A percentile compares a stretch with the other conserved stretches of the same genome.
Conservation (phyloP, 2,329 filamentous ascomycete species). For the Cadophora malorum region DNA sequence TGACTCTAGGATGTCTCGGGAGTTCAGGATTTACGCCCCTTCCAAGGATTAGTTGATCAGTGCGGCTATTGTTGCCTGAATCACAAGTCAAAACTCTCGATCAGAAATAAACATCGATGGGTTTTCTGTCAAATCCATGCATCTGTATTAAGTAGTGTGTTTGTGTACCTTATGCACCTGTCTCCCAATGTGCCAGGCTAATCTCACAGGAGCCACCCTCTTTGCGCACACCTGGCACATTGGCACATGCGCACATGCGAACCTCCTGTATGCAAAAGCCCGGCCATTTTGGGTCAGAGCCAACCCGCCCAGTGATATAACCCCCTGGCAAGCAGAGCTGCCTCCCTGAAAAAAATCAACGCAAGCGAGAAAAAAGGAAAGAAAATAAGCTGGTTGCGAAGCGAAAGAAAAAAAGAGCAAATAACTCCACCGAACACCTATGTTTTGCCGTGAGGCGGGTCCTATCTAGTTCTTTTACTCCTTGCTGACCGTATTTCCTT, state of each 20-base stretch:
- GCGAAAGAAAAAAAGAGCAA: constrained; percentile 20
- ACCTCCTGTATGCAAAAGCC: constrained; percentile 1
- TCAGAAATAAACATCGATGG: background rate
- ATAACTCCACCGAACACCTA: constrained; percentile 35
- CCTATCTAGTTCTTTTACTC: constrained; percentile 41
- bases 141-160: constrained; percentile 13
- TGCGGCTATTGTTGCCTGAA: background rate
- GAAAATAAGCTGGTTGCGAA: constrained; percentile 11
- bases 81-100: background rate
- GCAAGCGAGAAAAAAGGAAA: constrained; percentile 17
- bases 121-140: constrained; percentile 8
- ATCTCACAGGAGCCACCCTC: constrained; percentile 17
- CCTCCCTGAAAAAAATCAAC: background rate
- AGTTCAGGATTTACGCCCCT: background rate
- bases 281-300: background rate
- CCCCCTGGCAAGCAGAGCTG: background rate
- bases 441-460: constrained; percentile 40
- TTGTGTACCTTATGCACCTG: background rate
- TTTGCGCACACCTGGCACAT: background rate
- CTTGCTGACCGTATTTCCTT: constrained; percentile 22
- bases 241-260: background rate
- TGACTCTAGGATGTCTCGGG: background rate
- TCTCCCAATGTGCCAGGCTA: background rate
- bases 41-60: background rate
- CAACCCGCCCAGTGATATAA: background rate